Evolutionary conservation across 2,329 filamentous ascomycete genomes (phyloP), one percentile per base, ranked within the genome.

Genomic region (Diaporthe sp.): DNA sequence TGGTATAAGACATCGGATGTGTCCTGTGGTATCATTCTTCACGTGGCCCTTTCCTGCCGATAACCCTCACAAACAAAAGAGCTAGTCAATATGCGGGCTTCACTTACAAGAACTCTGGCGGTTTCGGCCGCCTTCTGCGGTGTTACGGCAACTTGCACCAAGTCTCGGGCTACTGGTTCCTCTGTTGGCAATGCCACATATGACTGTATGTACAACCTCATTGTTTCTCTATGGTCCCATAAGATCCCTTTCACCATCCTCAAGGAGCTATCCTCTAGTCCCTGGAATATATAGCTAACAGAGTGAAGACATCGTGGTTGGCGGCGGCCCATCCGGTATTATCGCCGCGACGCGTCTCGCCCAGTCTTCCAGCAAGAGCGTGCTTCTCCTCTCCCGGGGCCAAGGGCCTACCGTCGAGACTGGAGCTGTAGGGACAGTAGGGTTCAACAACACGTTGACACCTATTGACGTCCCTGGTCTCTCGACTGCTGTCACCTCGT

Each of bases 401-500:
- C 62, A 68, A 51, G 62, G 62, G 0, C 62, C 62, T 51, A 68
- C 62, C 19, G 62, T 68, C 4, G 46, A 22, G 0, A 68, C 62
- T 10, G 44, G 44, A 3, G 62, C 62, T 7, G 62, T 68, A 28
- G 44, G 62, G 0, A 68, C 62, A 37, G 62, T 68, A 7, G 62
- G 34, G 2, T 68, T 68, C 31, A 68, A 53, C 44, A 39, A 53
- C 62, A 68, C 19, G 3, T 25, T 68, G 44, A 37, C 62, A 25
- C 62, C 62, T 53, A 68, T 68, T 39, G 62, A 68, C 22, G 62
- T 68, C 4, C 62, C 62, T 19, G 62, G 62, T 9, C 62, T 68
- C 6, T 68, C 62, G 46, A 68, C 62, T 51, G 62, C 62, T 37
- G 62, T 68, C 44, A 68, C 62, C 12, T 68, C 62, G 12, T 75